Base-by-base conservation (phyloP, 371 early-diverging fungal genomes). In the Mortierella sp. region DNA sequence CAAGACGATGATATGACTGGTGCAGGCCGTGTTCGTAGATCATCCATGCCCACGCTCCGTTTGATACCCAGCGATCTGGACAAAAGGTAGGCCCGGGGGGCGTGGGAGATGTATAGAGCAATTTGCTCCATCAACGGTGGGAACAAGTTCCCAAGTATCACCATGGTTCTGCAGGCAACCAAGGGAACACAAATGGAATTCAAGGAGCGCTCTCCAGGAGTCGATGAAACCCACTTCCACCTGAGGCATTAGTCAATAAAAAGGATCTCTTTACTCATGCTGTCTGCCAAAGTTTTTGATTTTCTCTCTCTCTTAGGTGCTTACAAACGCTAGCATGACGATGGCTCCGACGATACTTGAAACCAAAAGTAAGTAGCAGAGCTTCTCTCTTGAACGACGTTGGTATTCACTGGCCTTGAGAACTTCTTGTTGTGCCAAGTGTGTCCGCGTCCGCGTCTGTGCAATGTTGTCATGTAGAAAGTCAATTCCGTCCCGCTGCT, bases 351-450 rank as follows among this genome's bases (percentile, higher is more conserved):
- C 67, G 24, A 55, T 59, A 12, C 73, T 73, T 3, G 39, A 22
- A 28, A 73, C 46, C 55, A 73, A 43, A 3, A 73, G 39, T 40
- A 73, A 8, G 37, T 63, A 73, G 25, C 73, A 73, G 22, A 73
- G 19, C 37, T 59, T 61, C 28, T 73, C 73, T 19, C 73, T 60
- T 8, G 59, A 63, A 25, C 44, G 58, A 14, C 73, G 54, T 25
- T 73, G 67, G 41, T 73, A 48, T 34, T 73, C 73, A 19, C 73
- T 73, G 27, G 73, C 73, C 53, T 73, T 66, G 7, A 63, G n/a
- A 13, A 73, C 22, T 41, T 73, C 73, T 44, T 73, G 73, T 9
- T 73, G 67, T 12, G 59, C 73, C 14, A 49, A 28, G 1, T 67
- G 60, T 22, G 54, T 62, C 17, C 67, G 37, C 0, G 63, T 63